Percentiles rank a stretch among this genome's conserved stretches.
Evolutionary conservation across 2,329 filamentous ascomycete species (phyloP).

Genomic region (Penicillium frequentans): DNA sequence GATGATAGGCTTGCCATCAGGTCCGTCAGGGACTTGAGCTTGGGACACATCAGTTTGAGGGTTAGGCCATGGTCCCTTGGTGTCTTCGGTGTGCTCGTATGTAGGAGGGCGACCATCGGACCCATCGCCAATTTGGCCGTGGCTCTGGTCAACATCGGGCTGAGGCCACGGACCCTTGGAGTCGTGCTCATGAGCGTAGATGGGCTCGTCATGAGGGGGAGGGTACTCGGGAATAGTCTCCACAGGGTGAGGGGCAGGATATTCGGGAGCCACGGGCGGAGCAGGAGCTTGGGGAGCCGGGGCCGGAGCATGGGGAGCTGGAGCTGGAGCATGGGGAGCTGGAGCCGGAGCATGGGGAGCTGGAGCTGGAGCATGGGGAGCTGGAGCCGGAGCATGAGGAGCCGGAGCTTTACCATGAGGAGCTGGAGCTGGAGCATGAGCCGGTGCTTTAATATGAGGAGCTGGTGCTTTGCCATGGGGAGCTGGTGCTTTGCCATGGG

Average conservation of each 20-base stretch:
- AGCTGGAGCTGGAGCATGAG: background rate
- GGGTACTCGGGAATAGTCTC: slow-evolving; percentile 3
- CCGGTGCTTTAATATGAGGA: background rate
- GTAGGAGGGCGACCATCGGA: slow-evolving; percentile 4
- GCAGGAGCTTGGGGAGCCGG: slow-evolving; percentile 1
- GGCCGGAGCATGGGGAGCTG: background rate
- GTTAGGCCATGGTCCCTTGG: slow-evolving; percentile 14
- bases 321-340: background rate
- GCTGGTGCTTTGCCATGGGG: background rate
- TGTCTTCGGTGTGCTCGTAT: slow-evolving; percentile 2
- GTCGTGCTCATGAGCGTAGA: slow-evolving; percentile 8
- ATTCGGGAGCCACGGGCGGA: background rate
- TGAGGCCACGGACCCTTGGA: slow-evolving; percentile 13
- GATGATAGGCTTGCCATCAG: slow-evolving; percentile 10
- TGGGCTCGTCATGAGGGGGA: slow-evolving; percentile 5
- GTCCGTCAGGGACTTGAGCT: slow-evolving; percentile 10
- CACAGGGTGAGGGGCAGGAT: background rate
- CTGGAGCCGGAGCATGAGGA: background rate
- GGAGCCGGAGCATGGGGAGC: background rate
- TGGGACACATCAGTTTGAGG: slow-evolving; percentile 10
- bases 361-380: background rate
- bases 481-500: background rate
- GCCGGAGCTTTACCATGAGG: background rate
- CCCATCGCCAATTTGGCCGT: slow-evolving; percentile 14
- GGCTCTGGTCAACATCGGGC: slow-evolving; percentile 7